A percentile compares a stretch with the other conserved stretches of the same genome.
phyloP scores from a whole-genome alignment of 768 basidiomycete genomes.

The Lentinus brumalis region DNA sequence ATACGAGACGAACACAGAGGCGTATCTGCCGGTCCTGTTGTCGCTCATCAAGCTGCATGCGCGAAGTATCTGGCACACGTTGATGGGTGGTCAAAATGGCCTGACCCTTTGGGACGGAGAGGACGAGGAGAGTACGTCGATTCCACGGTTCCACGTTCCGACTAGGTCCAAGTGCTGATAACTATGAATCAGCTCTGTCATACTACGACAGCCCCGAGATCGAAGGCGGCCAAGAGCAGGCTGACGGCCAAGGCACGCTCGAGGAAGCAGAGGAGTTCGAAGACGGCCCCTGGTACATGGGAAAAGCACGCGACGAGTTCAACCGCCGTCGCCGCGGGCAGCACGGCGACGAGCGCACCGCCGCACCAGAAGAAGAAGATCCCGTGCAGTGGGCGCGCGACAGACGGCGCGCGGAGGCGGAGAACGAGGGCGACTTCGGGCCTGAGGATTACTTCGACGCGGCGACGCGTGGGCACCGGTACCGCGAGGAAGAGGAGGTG shows the following conservation, averaged over 20 bases:
- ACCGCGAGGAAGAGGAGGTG: slow-evolving; percentile 60
- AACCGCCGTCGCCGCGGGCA: slow-evolving; percentile 53
- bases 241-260: slow-evolving; percentile 4
- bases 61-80: slow-evolving; percentile 81
- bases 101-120: slow-evolving; percentile 68
- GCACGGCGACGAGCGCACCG: slow-evolving; percentile 27
- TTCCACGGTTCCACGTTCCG: neutral
- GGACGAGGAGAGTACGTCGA: slow-evolving; percentile 45
- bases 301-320: slow-evolving; percentile 81
- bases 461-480: slow-evolving; percentile 52
- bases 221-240: slow-evolving; percentile 16
- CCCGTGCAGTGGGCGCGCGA: slow-evolving; percentile 85
- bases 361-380: slow-evolving; percentile 59
- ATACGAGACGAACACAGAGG: slow-evolving; percentile 84
- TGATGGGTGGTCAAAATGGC: slow-evolving; percentile 59
- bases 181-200: slow-evolving; percentile 10
- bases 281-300: slow-evolving; percentile 69
- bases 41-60: slow-evolving; percentile 82
- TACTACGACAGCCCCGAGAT: slow-evolving; percentile 24
- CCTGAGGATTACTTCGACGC: slow-evolving; percentile 85
- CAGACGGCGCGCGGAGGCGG: slow-evolving; percentile 68
- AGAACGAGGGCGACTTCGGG: slow-evolving; percentile 72
- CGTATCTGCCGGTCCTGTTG: slow-evolving; percentile 83
- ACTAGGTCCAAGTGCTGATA: neutral
- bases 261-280: slow-evolving; percentile 28